Base-by-base conservation (phyloP, 2,329 filamentous ascomycete genomes). In the Aspergillus glaucus region DNA sequence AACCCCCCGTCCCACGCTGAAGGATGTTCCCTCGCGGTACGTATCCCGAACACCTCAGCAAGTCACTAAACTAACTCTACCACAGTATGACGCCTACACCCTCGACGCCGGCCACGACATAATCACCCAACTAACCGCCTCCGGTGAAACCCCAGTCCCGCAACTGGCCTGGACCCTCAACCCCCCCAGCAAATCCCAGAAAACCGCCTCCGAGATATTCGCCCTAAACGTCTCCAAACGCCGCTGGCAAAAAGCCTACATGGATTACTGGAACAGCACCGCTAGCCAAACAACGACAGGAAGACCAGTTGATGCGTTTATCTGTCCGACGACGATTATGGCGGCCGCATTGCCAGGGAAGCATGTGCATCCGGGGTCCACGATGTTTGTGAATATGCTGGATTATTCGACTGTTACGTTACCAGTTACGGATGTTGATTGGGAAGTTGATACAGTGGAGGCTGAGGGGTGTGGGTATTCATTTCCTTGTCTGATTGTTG, bases 231-330 rank as follows among this genome's bases (percentile, higher is more conserved):
- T 83, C 2, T 63, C 66, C 14, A 80, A 80, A 50, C 71, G 81
- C 1, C 70, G 77, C 22, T 79, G 75, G 44, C 79, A 82, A 56
- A 78, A 78, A 50, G 64, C 71, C 15, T 85, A 85, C 54, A 74
- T 81, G 63, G 80, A 85, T 45, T 85, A 82, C 58, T 84, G 80
- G 81, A 82, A 83, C 52, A 74, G 69, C 12, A 82, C 79, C 0
- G 69, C 64, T 0, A 63, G 69, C 3, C 43, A 69, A n/a, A 80
- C 78, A 0, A 75, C 73, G 22, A 79, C 67, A 2, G 73, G 74
- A 0, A 68, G 74, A 44, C 69, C 76, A 1, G 78, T 84, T 0
- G 82, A 86, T 56, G 73, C 64, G 10, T 51, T 77, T 24, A 67
- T 77, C 42, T 66, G 64, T 8, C 68, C 74, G 2, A 55, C 69